Percentiles rank a stretch among this genome's conserved stretches.
Evolutionary conservation across 2,329 filamentous ascomycete species (phyloP).

Genomic region (Chaetomiaceae sp.): DNA sequence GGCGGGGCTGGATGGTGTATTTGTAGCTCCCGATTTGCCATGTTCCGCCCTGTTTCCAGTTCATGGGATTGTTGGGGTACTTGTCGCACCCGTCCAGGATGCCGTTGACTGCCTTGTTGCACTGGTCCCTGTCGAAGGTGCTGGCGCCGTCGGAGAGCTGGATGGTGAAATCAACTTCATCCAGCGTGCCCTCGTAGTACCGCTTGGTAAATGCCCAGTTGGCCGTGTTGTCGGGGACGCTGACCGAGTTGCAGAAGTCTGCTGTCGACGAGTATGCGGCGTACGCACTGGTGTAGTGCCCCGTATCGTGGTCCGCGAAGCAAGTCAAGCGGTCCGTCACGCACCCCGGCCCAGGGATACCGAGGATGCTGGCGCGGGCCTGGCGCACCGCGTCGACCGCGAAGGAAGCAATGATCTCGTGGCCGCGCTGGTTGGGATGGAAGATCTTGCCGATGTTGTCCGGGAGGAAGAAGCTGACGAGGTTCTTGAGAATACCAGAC

Average conservation of each 20-base stretch:
- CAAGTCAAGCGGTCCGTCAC: not conserved
- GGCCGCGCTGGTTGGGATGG: not conserved
- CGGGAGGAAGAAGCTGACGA: not conserved
- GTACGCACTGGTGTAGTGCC: no score
- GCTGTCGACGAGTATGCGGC: not conserved
- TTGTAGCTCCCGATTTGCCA: no score
- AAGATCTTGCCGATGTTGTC: not conserved
- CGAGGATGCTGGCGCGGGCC: not conserved
- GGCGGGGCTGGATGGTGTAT: no score
- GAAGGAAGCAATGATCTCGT: not conserved
- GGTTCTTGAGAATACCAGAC: no score
- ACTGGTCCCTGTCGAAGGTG: not conserved
- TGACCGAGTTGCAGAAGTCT: not conserved
- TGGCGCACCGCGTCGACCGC: not conserved
- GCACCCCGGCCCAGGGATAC: not conserved
- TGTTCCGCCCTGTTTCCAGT: no score
- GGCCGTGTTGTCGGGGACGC: not conserved
- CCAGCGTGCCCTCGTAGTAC: not conserved
- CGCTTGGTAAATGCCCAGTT: not conserved
- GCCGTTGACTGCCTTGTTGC: not conserved
- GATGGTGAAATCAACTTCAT: not conserved
- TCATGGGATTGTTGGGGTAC: no score
- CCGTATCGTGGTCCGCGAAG: not conserved
- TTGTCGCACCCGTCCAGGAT: not conserved
- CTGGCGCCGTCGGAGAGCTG: not conserved